phyloP scores from a whole-genome alignment of 345 rosid genomes.

The Murraya paniculata region DNA sequence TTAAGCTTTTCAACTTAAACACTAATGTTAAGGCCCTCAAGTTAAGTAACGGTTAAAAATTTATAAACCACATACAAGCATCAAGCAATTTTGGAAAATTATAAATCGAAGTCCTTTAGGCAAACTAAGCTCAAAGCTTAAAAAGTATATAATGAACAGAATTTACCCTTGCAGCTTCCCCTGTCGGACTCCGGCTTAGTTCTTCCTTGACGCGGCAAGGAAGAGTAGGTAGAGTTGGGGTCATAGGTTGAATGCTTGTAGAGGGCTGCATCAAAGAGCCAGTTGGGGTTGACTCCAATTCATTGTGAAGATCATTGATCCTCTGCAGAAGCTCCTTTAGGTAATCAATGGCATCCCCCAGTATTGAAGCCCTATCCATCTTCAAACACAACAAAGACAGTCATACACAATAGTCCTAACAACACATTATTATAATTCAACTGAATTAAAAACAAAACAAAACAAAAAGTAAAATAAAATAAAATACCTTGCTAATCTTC shows the following conservation, averaged over 20 bases:
- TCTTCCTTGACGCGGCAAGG: slow-evolving; percentile 79
- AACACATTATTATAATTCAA: not conserved
- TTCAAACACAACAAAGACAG: slow-evolving; percentile 27
- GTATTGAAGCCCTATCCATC: slow-evolving; percentile 99
- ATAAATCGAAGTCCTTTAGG: not conserved
- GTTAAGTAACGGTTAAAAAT: not conserved
- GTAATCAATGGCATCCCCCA: slow-evolving; percentile 95
- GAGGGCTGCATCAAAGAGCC: slow-evolving; percentile 62
- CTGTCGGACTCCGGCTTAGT: slow-evolving; percentile 79
- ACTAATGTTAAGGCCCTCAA: not conserved
- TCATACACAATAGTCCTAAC: not conserved
- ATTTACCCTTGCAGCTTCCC: slow-evolving; percentile 77
- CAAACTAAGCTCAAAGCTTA: not conserved
- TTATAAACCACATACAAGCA: not conserved
- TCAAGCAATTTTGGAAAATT: not conserved
- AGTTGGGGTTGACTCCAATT: slow-evolving; percentile 73
- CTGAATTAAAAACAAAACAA: not conserved
- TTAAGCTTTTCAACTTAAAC: not conserved
- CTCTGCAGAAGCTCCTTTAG: slow-evolving; percentile 91
- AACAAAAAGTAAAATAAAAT: not conserved
- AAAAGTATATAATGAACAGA: not conserved
- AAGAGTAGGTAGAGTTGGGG: slow-evolving; percentile 78
- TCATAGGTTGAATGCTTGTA: slow-evolving; percentile 73
- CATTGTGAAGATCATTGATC: slow-evolving; percentile 88
- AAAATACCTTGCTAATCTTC: slow-evolving; percentile 89